A percentile compares a stretch with the other conserved stretches of the same genome.
These are phyloP conservation scores for Cynanchum wilfordii DNA, from an alignment of 257 asterid species.

Conservation along the genomic window DNA sequence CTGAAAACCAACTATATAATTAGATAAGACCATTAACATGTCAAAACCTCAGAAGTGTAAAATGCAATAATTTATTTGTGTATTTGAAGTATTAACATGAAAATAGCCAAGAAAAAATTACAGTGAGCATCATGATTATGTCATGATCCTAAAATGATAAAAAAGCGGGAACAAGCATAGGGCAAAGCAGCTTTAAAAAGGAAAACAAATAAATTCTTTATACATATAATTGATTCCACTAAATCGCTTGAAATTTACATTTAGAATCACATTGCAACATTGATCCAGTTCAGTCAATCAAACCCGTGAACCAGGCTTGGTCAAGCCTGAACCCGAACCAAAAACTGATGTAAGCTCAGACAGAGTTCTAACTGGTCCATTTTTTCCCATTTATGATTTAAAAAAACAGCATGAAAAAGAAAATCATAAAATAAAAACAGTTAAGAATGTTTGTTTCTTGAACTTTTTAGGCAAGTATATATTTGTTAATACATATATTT, in stretches of 20 bases:
- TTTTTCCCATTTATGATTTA: too few species aligned
- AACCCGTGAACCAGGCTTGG: too few species aligned
- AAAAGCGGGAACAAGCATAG: background rate
- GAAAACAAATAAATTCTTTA: background rate
- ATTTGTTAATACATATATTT: background rate
- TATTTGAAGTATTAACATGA: background rate
- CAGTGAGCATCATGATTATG: background rate
- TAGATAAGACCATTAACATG: conserved; percentile 15
- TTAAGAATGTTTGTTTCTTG: background rate
- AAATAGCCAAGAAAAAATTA: background rate
- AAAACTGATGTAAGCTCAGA: background rate
- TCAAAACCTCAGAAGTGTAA: conserved; percentile 1
- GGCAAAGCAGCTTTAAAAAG: background rate
- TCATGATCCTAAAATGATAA: background rate
- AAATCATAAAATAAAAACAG: too few species aligned
- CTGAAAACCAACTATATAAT: conserved; percentile 37
- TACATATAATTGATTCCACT: background rate
- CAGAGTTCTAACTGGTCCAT: background rate
- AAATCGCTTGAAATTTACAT: background rate
- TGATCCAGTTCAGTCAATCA: too few species aligned
- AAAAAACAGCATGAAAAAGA: too few species aligned
- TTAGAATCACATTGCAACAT: too few species aligned
- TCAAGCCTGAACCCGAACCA: too few species aligned
- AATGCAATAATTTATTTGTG: background rate
- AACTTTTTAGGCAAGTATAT: background rate